These are phyloP conservation scores for Leucoagaricus sp. DNA, from an alignment of 1,284 basidiomycete species.

Conservation along the genomic window DNA sequence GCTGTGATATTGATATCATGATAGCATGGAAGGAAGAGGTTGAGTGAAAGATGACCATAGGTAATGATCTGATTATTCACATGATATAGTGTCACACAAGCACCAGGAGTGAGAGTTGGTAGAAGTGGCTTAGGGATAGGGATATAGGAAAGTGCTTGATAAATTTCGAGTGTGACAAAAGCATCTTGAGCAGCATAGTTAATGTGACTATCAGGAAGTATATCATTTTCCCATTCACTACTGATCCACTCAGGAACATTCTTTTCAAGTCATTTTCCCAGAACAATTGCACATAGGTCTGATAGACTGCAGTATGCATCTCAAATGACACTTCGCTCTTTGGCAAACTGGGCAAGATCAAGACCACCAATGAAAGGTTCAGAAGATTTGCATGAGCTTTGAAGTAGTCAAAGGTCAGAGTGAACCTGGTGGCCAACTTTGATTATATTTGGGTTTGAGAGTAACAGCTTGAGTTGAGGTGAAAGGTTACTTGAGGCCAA, in stretches of 20 bases:
- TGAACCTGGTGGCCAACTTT: not conserved
- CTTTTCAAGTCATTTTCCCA: not conserved
- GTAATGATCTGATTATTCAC: too few relatives aligned
- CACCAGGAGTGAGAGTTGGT: too few relatives aligned
- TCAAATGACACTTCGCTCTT: not conserved
- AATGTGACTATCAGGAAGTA: slow-evolving; percentile 12
- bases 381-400: not conserved
- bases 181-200: slow-evolving; percentile 26
- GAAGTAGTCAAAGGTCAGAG: not conserved
- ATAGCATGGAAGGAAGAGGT: too few relatives aligned
- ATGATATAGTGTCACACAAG: too few relatives aligned
- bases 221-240: not conserved
- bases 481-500: not conserved
- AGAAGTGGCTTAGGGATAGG: not conserved
- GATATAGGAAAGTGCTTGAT: not conserved
- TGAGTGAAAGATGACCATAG: too few relatives aligned
- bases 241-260: not conserved
- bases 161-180: slow-evolving; percentile 20
- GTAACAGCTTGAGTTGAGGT: not conserved
- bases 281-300: not conserved
- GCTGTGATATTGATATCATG: too few relatives aligned
- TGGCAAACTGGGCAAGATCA: not conserved
- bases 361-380: not conserved
- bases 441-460: not conserved
- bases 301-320: not conserved